Conservation (phyloP, 1,284 basidiomycete species). For the Trametes sp. region DNA sequence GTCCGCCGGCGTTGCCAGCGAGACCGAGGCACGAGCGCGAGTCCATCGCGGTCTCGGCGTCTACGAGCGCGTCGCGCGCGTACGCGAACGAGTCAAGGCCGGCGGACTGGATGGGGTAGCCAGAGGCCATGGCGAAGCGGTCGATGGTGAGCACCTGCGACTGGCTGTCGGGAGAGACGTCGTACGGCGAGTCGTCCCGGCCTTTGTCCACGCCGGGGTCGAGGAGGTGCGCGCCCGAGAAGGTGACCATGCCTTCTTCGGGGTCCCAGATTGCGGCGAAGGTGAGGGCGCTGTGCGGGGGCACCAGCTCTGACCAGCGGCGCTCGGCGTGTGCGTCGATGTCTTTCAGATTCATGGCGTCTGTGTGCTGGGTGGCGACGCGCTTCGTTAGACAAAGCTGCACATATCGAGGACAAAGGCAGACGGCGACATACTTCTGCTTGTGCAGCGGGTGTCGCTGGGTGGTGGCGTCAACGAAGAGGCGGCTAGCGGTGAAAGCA, state of each 20-base stretch:
- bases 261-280: conserved; percentile 68
- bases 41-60: conserved; percentile 40
- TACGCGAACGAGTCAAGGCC: conserved; percentile 34
- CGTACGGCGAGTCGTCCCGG: conserved; percentile 33
- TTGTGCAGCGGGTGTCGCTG: conserved; percentile 17
- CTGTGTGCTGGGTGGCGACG: conserved; percentile 9
- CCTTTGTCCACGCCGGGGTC: conserved; percentile 41
- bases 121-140: conserved; percentile 30
- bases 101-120: conserved; percentile 20
- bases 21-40: conserved; percentile 39
- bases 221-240: conserved; percentile 57
- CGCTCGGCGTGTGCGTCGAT: conserved; percentile 35
- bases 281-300: conserved; percentile 60
- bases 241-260: conserved; percentile 61
- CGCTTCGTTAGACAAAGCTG: conserved; percentile 8
- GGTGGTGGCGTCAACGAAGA: conserved; percentile 5
- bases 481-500: conserved; percentile 9
- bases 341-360: conserved; percentile 28
- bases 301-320: conserved; percentile 64
- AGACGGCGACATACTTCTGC: conserved; percentile 14
- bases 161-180: conserved; percentile 40
- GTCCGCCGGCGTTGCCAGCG: conserved; percentile 16
- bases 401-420: conserved; percentile 12
- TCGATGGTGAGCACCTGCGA: conserved; percentile 51
- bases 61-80: conserved; percentile 38